Base-by-base conservation (phyloP, 192 early-diverging fungal species). In the Pilobolus umbonatus region DNA sequence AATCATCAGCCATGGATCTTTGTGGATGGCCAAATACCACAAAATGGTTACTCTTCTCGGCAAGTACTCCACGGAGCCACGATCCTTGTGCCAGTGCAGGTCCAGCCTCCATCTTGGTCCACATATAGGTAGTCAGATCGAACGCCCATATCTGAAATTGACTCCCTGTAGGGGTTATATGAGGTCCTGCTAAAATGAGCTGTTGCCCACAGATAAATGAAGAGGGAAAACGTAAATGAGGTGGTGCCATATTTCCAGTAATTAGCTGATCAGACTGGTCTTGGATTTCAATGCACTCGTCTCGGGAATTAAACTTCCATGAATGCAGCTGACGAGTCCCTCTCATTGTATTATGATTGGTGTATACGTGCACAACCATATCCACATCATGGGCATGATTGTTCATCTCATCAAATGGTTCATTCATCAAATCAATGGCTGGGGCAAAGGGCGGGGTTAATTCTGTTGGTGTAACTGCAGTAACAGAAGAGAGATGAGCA, bases 221-320 rank as follows among this genome's bases (percentile, higher is more conserved):
- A 36, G 80, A 76, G n/a, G 88, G 88, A 51, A 90, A 90, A 32
- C 88, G 76, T 51, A 90, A 74, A n/a, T 84, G 85, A 0, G 87
- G 87, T 22, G 88, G 85, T 46, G 80, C 60, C 21, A 59, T 35
- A 25, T 72, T 74, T 26, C 87, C 87, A 2, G 88, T 80, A 5
- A 32, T 24, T 14, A 19, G 15, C 44, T 74, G 72, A 9, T 81
- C 74, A 2, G 88, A 88, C 11, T 84, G 74, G 60, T 90, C 87
- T 34, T 51, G 24, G 5, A 83, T 72, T 48, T 79, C 75, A 54
- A 80, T 75, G 22, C 73, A 72, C 26, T 56, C 36, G 15, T 40
- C 35, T 12, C 46, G 49, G 15, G 82, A 79, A n/a, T 84, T 82
- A 19, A 86, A 79, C n/a, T 83, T 76, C 25, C 67, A 76, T 11